Evolutionary conservation across 805 yeast species (phyloP).

Genomic region (Danielia oregonensis): DNA sequence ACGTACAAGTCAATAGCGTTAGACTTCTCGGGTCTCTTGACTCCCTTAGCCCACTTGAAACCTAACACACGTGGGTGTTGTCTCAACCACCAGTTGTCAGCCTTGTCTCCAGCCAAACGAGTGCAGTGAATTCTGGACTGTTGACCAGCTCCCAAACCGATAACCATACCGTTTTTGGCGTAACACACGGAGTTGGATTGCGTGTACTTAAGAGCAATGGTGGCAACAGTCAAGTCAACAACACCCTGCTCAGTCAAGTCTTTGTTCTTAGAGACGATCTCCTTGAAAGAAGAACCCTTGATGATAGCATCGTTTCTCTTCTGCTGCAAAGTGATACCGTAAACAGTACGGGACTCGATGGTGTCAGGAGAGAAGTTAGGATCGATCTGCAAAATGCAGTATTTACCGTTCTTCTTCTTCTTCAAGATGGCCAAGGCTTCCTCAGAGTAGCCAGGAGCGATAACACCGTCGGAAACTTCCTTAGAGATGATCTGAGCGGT

Average conservation of each 20-base stretch:
- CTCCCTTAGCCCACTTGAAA: slow-evolving; percentile 97
- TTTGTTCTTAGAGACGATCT: slow-evolving; percentile 85
- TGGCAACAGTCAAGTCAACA: slow-evolving; percentile 93
- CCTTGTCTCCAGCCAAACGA: slow-evolving; percentile 98
- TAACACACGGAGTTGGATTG: slow-evolving; percentile 98
- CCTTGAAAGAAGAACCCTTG: slow-evolving; percentile 84
- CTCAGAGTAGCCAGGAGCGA: slow-evolving; percentile 94
- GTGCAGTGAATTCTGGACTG: slow-evolving; percentile 99
- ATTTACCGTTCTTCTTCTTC: slow-evolving; percentile 96
- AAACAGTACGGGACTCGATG: slow-evolving; percentile 89
- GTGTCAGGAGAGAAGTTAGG: slow-evolving; percentile 84
- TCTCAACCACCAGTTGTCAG: slow-evolving; percentile 99
- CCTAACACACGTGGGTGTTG: slow-evolving; percentile 93
- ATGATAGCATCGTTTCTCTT: slow-evolving; percentile 97
- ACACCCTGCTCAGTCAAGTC: slow-evolving; percentile 86
- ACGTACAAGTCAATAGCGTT: slow-evolving; percentile 96
- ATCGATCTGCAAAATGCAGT: slow-evolving; percentile 93
- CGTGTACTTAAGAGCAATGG: slow-evolving; percentile 94
- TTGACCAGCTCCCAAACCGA: slow-evolving; percentile 99
- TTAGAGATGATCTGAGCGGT: slow-evolving; percentile 96
- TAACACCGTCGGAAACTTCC: slow-evolving; percentile 98
- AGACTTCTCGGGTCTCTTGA: slow-evolving; percentile 97
- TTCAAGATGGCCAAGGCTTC: slow-evolving; percentile 87
- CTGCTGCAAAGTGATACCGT: slow-evolving; percentile 93
- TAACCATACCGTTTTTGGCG: slow-evolving; percentile 98